A percentile compares a stretch with the other conserved stretches of the same genome.
These are phyloP conservation scores for Peronospora destructor DNA, from an alignment of 352 stramenopile species.

Conservation along the genomic window DNA sequence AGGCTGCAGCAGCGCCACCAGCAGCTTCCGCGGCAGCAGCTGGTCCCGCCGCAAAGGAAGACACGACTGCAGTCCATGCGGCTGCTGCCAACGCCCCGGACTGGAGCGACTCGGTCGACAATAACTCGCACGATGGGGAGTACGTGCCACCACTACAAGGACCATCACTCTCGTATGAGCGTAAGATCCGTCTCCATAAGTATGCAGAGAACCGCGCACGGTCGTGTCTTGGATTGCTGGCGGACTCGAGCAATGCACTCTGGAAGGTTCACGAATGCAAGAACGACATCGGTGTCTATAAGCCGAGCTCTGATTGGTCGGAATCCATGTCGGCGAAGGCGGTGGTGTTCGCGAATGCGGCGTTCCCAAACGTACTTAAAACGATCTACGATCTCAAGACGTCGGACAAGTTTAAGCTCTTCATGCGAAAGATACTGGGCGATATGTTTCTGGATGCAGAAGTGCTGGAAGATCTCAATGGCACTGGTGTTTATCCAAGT, in stretches of 20 bases:
- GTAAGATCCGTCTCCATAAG: constrained; percentile 78
- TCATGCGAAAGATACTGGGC: constrained; percentile 73
- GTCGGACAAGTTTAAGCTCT: constrained; percentile 79
- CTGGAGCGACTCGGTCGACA: constrained; percentile 63
- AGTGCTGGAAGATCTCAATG: constrained; percentile 77
- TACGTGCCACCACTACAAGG: constrained; percentile 49
- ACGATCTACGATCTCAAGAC: constrained; percentile 82
- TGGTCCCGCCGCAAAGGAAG: constrained; percentile 8
- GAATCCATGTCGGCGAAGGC: constrained; percentile 81
- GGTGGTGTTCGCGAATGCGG: constrained; percentile 65
- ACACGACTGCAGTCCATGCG: constrained; percentile 2
- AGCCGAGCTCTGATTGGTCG: constrained; percentile 82
- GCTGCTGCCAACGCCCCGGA: constrained; percentile 24
- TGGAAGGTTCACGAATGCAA: constrained; percentile 81
- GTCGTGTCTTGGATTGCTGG: constrained; percentile 66
- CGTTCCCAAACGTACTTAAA: constrained; percentile 78
- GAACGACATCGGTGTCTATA: constrained; percentile 75
- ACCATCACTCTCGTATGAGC: constrained; percentile 77
- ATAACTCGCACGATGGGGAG: constrained; percentile 54
- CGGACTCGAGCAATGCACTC: constrained; percentile 65
- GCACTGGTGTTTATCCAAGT: constrained; percentile 69
- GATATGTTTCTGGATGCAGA: constrained; percentile 81
- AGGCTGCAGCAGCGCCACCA: constrained; percentile 3
- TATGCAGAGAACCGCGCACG: constrained; percentile 80
- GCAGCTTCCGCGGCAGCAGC: constrained; percentile 3